Conservation (phyloP, 2,329 filamentous ascomycete species). For the Trichoderma gracile region DNA sequence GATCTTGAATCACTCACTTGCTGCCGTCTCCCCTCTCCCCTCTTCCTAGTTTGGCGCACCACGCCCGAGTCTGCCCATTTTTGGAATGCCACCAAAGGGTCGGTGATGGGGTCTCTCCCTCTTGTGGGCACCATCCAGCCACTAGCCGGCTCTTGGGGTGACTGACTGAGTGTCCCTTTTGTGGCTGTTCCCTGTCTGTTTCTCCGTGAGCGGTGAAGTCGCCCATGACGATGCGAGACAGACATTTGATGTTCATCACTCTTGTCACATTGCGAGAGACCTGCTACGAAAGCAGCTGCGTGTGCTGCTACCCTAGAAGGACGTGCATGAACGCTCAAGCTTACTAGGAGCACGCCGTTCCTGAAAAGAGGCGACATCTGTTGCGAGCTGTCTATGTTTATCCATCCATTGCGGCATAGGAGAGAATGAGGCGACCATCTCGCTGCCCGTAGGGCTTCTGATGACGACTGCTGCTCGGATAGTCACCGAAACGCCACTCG, state of each 20-base stretch:
- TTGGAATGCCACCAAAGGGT: constrained; percentile 8
- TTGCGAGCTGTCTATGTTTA: background rate
- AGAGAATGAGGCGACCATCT: background rate
- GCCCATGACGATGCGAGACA: constrained; percentile 15
- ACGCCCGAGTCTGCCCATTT: constrained; percentile 4
- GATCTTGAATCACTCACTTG: background rate
- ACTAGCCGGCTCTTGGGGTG: constrained; percentile 3
- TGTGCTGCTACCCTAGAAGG: constrained; percentile 14
- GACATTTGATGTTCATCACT: background rate
- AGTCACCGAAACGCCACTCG: background rate
- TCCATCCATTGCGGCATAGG: too few relatives aligned
- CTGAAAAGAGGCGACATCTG: background rate
- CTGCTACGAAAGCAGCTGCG: background rate
- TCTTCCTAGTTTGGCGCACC: constrained; percentile 18
- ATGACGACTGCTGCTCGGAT: constrained; percentile 17
- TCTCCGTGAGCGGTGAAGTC: constrained; percentile 21
- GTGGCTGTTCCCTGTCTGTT: background rate
- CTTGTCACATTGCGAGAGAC: background rate
- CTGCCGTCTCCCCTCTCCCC: background rate
- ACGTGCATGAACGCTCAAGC: constrained; percentile 12
- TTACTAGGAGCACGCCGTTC: constrained; percentile 20
- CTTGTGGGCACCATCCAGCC: constrained; percentile 4
- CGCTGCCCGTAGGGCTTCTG: background rate
- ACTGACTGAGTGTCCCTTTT: background rate
- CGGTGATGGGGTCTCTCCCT: constrained; percentile 4